Conservation (phyloP, 2,329 filamentous ascomycete species). For the Fonsecaea pedrosoi region DNA sequence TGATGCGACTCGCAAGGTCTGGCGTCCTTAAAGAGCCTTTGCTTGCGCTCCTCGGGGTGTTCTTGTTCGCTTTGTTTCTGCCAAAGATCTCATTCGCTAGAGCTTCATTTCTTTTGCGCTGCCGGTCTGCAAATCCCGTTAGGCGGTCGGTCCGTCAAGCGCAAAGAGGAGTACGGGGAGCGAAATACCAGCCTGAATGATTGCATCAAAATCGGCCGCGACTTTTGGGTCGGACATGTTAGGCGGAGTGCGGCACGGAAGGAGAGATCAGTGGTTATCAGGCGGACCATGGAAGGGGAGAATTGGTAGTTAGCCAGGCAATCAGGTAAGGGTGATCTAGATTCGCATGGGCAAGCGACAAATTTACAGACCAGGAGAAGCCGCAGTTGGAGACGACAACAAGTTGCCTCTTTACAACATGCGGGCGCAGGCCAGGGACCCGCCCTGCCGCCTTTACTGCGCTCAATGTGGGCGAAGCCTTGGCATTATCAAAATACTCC, state of each 20-base stretch:
- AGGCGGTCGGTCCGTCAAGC: conserved; percentile 18
- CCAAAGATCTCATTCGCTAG: conserved; percentile 67
- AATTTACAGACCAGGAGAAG: not conserved
- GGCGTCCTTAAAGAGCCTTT: conserved; percentile 51
- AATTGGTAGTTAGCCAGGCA: not conserved
- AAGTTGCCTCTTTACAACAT: conserved; percentile 5
- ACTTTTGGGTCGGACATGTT: conserved; percentile 49
- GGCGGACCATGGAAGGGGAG: not conserved
- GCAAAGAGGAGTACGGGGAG: conserved; percentile 2
- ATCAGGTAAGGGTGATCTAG: not conserved
- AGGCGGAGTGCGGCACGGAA: not conserved
- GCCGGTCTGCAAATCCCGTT: conserved; percentile 51
- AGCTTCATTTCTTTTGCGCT: conserved; percentile 62
- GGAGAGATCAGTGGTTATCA: not conserved
- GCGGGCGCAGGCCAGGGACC: conserved; percentile 1
- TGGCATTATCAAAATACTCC: conserved; percentile 1
- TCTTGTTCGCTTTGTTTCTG: conserved; percentile 57
- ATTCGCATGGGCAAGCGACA: not conserved
- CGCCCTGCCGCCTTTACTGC: not conserved
- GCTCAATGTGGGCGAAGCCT: not conserved
- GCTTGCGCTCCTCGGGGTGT: conserved; percentile 45
- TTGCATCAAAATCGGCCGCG: conserved; percentile 57
- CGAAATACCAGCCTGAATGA: conserved; percentile 58
- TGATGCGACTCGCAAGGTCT: conserved; percentile 64
- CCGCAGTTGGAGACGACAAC: conserved; percentile 6